Base-by-base conservation (phyloP, 805 yeast genomes). In the Sugiyamaella floridensis region DNA sequence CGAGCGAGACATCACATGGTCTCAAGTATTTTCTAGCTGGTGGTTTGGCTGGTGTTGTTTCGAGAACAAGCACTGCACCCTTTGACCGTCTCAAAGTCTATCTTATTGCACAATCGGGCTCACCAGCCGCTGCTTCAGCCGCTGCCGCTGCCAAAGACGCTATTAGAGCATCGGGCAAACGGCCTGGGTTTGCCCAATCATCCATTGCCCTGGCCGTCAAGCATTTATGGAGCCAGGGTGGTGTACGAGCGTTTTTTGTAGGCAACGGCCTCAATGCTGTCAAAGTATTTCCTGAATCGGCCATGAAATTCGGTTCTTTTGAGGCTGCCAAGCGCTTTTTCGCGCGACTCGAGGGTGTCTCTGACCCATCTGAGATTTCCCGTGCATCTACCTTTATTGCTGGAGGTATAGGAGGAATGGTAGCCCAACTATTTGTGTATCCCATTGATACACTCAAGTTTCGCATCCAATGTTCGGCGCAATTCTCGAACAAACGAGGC, bases 41-140 rank as follows among this genome's bases (percentile, higher is more conserved):
- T 41, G 99, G 99, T 0, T 68, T 90, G 18, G 86, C 97, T 1
- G 99, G 99, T 1, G 99, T 92, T 1, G 85, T 93, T 3, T 89
- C 97, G 12, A 81, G 99, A 70, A 89, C 98, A 0, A 85, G 93
- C 61, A 93, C 99, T 0, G 99, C 98, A 0, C 99, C 99, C 10
- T 87, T 93, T 58, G 99, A 93, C 68, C 79, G 99, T 66, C 80
- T 93, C 19, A 93, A 93, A 67, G 98, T 93, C 12, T 93, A 87
- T 61, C 72, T 93, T 48, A 93, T 93, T 62, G 97, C 98, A 1
- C 79, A 96, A 67, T 84, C 96, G 12, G 64, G 63, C 7, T 41
- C 58, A 12, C 49, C 59, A 15, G 51, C 53, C 10, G 42, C 48
- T 10, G 55, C 55, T 8, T 43, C 20, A 16, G 45, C 55, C 9